Evolutionary conservation across 2,329 filamentous ascomycete species (phyloP), one percentile per base, ranked within the genome.

Genomic region (Exophiala dermatitidis): DNA sequence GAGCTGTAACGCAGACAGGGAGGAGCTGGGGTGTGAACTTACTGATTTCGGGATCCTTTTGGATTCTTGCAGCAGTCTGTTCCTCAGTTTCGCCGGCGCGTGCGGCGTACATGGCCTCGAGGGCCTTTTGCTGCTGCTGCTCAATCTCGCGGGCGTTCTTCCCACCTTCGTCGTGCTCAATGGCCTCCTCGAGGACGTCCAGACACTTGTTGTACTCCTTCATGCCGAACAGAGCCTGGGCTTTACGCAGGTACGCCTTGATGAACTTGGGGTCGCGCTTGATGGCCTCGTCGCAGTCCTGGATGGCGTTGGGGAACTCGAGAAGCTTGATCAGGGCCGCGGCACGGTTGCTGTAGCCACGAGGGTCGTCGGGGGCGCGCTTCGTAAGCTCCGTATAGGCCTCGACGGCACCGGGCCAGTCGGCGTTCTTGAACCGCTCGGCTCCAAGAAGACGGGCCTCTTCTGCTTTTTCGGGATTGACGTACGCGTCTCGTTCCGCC

Each of bases 331-430:
- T 87, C 66, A 97, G 89, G 43, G 93, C 94, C 3, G 93, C 93
- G 4, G 93, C 93, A 63, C 93, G 90, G 80, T 98, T 98, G 69
- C 88, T 94, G 79, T 93, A 98, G 41, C 93, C 91, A 63, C 94
- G 85, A 38, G 93, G 85, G 67, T 98, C 93, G 0, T 94, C 80
- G 4, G 94, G 93, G 0, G 89, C 86, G 54, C 93, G 90, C 80
- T 96, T 96, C 72, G 86, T 86, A 90, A 97, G 96, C 76, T 98
- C 93, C 1, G 78, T 82, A 76, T 98, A 98, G 0, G 91, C 89
- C 42, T 89, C 90, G 30, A 98, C 90, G 6, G 93, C 93, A 49
- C 82, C 93, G 7, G 93, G 91, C 87, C 90, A 97, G 72, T 98
- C 90, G 32, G 81, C 85, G 65, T 90, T 89, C 78, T 97, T 97